Percentiles rank a stretch among this genome's conserved stretches.
These are phyloP conservation scores for Cucurbita pepo DNA, from an alignment of 306 rosid genomes.

Conservation along the genomic window DNA sequence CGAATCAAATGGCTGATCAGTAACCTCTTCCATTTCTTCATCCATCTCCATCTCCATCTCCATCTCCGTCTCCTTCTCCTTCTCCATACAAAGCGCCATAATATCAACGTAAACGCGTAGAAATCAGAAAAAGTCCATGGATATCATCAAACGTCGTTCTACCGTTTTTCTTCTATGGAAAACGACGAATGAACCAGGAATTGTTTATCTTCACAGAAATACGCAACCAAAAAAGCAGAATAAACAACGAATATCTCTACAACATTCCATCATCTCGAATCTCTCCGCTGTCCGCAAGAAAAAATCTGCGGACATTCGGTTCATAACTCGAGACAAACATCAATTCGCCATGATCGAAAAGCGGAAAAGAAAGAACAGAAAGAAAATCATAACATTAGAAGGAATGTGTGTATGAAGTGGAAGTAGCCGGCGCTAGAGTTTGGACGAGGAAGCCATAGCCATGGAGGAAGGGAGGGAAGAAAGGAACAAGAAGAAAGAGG, in stretches of 20 bases:
- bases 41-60: slow-evolving; percentile 42
- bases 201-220: background rate
- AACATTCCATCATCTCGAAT: background rate
- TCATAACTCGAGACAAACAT: background rate
- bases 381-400: background rate
- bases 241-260: background rate
- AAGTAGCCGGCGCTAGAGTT: background rate
- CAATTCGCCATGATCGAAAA: background rate
- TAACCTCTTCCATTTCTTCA: slow-evolving; percentile 34
- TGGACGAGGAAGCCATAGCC: background rate
- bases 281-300: background rate
- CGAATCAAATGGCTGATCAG: slow-evolving; percentile 12
- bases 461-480: background rate
- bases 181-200: background rate
- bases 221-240: background rate
- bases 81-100: background rate
- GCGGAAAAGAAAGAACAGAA: background rate
- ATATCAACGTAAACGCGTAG: background rate
- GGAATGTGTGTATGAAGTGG: background rate
- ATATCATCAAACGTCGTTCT: background rate
- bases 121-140: background rate
- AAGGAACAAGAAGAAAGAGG: background rate
- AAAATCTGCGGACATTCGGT: background rate
- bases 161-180: background rate
- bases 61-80: background rate